Conservation (phyloP, 2,329 filamentous ascomycete species). For the Emmonsia crescens region DNA sequence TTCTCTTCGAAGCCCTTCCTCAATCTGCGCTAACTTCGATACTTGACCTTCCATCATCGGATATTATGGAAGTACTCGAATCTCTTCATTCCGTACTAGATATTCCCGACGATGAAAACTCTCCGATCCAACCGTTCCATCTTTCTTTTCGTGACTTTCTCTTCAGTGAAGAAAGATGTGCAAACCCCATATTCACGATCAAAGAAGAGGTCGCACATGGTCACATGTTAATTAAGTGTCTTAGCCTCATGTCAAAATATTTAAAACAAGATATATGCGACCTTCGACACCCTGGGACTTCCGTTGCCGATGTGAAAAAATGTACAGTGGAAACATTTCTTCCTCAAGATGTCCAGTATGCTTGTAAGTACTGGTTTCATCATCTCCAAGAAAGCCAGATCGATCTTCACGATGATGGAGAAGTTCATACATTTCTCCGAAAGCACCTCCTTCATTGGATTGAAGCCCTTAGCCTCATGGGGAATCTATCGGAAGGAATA, state of each 20-base stretch:
- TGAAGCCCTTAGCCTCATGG: slow-evolving; percentile 6
- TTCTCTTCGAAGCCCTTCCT: slow-evolving; percentile 14
- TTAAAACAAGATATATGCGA: slow-evolving; percentile 15
- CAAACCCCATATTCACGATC: slow-evolving; percentile 11
- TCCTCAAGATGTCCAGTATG: slow-evolving; percentile 1
- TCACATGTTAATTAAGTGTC: slow-evolving; percentile 8
- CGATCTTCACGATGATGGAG: background rate
- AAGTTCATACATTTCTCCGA: background rate
- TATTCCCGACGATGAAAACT: slow-evolving; percentile 10
- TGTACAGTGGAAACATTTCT: background rate
- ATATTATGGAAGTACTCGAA: slow-evolving; percentile 11
- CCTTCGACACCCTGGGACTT: slow-evolving; percentile 9
- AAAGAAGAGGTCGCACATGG: slow-evolving; percentile 10
- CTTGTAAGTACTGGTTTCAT: background rate
- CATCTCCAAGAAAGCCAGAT: background rate
- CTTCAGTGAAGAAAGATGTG: slow-evolving; percentile 8
- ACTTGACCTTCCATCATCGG: slow-evolving; percentile 9
- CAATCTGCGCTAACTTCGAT: slow-evolving; percentile 11
- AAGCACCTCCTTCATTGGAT: slow-evolving; percentile 3
- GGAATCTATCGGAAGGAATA: slow-evolving; percentile 17
- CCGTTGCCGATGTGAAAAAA: background rate
- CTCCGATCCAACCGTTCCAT: slow-evolving; percentile 17
- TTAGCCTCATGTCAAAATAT: slow-evolving; percentile 9
- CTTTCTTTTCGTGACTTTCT: slow-evolving; percentile 21
- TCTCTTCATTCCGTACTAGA: slow-evolving; percentile 17